phyloP scores from a whole-genome alignment of 257 asterid genomes.

The Solanum pimpinellifolium region DNA sequence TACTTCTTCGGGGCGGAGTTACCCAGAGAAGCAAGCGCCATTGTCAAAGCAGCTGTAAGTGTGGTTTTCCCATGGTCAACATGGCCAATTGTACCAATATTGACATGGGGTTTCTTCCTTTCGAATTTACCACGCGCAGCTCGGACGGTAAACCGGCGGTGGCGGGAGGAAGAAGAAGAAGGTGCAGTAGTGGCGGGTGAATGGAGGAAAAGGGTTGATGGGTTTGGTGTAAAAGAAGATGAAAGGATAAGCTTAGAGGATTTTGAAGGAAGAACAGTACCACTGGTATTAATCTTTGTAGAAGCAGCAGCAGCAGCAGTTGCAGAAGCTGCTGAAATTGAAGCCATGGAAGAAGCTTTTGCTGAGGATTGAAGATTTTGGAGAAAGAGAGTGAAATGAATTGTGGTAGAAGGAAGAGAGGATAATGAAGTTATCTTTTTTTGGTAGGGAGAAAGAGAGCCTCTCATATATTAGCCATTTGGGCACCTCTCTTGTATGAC shows the following conservation, averaged over 20 bases:
- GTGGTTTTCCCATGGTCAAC: constrained; percentile 99
- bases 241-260: constrained; percentile 39
- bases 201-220: constrained; percentile 33
- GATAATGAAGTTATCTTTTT: not conserved
- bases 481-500: not conserved
- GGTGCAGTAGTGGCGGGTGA: constrained; percentile 23
- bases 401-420: not conserved
- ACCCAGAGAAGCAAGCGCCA: constrained; percentile 78
- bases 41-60: constrained; percentile 88
- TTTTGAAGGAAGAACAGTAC: not conserved
- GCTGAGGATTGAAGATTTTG: not conserved
- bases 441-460: not conserved
- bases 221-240: constrained; percentile 50
- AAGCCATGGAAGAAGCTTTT: constrained; percentile 7
- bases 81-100: constrained; percentile 94
- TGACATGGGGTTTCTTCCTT: constrained; percentile 84
- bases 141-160: constrained; percentile 40
- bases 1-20: constrained; percentile 79
- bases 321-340: constrained; percentile 12
- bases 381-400: not conserved
- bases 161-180: constrained; percentile 1
- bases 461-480: not conserved
- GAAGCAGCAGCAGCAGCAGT: constrained; percentile 1
- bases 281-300: not conserved
- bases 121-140: constrained; percentile 95